Conservation (phyloP, 345 rosid species). For the Brassica carinata region DNA sequence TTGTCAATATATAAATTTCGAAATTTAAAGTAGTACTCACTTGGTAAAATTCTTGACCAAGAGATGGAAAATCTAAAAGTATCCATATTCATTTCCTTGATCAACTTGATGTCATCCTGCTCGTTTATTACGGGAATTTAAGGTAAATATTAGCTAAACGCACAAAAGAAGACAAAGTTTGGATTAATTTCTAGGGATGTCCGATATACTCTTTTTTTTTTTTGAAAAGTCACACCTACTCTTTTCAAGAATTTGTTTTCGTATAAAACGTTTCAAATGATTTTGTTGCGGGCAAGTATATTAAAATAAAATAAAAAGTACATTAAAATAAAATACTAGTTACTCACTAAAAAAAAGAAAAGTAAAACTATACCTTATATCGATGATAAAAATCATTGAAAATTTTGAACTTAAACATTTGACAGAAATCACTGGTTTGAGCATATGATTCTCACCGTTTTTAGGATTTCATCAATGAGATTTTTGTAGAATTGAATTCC, state of each 20-base stretch:
- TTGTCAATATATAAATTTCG: neutral
- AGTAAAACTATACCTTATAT: conserved; percentile 40
- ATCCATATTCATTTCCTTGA: conserved; percentile 45
- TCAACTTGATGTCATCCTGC: conserved; percentile 46
- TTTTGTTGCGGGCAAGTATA: neutral
- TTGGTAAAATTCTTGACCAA: conserved; percentile 50
- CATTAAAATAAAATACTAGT: neutral
- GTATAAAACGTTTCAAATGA: neutral
- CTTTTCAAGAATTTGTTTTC: neutral
- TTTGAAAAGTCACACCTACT: neutral
- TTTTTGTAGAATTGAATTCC: conserved; percentile 50
- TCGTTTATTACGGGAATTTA: neutral
- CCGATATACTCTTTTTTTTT: no score
- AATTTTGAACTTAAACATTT: no score
- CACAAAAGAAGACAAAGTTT: neutral
- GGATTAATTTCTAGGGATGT: neutral
- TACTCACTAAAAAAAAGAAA: neutral
- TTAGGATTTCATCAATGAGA: conserved; percentile 47
- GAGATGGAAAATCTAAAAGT: conserved; percentile 49
- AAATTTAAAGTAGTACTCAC: conserved; percentile 25
- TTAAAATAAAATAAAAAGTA: no score
- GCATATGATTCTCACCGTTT: conserved; percentile 33
- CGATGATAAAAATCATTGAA: conserved; percentile 52
- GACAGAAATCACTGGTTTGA: no score
- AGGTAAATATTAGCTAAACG: neutral